These are phyloP conservation scores for Cryphonectria japonica DNA, from an alignment of 2,329 filamentous ascomycete species.

Conservation along the genomic window DNA sequence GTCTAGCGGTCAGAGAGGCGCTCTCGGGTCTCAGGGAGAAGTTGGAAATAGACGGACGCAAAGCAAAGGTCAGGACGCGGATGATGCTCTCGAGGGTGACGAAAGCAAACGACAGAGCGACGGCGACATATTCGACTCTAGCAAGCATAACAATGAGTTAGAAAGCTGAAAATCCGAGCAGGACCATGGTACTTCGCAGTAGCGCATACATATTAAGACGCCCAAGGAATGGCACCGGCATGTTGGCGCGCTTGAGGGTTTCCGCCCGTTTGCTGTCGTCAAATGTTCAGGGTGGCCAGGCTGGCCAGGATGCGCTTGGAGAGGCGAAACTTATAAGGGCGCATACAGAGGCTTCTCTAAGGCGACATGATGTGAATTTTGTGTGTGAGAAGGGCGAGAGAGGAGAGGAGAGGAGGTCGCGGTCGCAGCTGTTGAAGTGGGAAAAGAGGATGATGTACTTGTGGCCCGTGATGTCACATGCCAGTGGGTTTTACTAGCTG, in stretches of 20 bases:
- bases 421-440: slow-evolving; percentile 6
- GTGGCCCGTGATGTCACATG: slow-evolving; percentile 7
- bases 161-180: not conserved
- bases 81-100: slow-evolving; percentile 82
- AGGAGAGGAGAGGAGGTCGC: not conserved
- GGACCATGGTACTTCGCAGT: not conserved
- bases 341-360: not conserved
- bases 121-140: slow-evolving; percentile 84
- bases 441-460: not conserved
- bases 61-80: slow-evolving; percentile 81
- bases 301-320: not conserved
- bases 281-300: slow-evolving; percentile 1
- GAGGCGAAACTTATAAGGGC: not conserved
- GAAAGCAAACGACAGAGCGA: slow-evolving; percentile 81
- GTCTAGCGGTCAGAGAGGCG: slow-evolving; percentile 31
- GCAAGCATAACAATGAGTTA: slow-evolving; percentile 1
- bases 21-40: not conserved
- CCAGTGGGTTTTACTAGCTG: slow-evolving; percentile 5
- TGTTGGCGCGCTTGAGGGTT: slow-evolving; percentile 34
- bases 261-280: not conserved
- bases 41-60: slow-evolving; percentile 63
- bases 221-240: slow-evolving; percentile 58
- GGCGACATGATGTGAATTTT: slow-evolving; percentile 18
- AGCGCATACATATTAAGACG: slow-evolving; percentile 54
- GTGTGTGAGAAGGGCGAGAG: not conserved